Conservation (phyloP, 2,329 filamentous ascomycete genomes). For the Davidsoniella eucalypti region DNA sequence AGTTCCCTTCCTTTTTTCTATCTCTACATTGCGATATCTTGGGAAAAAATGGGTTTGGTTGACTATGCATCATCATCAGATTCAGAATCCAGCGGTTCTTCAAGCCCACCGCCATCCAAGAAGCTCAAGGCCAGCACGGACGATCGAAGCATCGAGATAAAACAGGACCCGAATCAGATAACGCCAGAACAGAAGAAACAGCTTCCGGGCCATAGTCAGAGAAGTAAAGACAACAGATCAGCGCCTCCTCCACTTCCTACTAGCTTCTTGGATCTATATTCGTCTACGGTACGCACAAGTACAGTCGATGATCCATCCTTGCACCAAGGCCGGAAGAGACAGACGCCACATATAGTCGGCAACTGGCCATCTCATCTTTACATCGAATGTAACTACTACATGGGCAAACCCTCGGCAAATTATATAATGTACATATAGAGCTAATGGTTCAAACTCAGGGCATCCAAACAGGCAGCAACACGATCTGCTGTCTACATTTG, state of each 20-base stretch:
- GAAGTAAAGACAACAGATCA: background rate
- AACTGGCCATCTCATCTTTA: constrained; percentile 92
- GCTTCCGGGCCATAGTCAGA: too few species aligned
- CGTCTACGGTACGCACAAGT: constrained; percentile 60
- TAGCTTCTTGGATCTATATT: constrained; percentile 81
- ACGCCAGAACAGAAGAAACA: background rate
- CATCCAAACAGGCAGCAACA: constrained; percentile 34
- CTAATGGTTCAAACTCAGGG: constrained; percentile 25
- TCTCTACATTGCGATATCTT: background rate
- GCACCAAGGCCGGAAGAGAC: constrained; percentile 70
- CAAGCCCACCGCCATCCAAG: constrained; percentile 6
- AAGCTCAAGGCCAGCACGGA: constrained; percentile 5
- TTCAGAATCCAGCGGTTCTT: constrained; percentile 3
- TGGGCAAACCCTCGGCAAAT: background rate
- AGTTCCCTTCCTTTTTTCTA: background rate
- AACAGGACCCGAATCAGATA: too few species aligned
- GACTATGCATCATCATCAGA: constrained; percentile 31
- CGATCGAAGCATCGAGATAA: too few species aligned
- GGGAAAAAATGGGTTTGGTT: constrained; percentile 36
- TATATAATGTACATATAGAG: too few species aligned
- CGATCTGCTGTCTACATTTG: constrained; percentile 27
- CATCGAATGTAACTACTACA: constrained; percentile 57
- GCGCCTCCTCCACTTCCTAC: constrained; percentile 50
- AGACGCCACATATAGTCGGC: constrained; percentile 68
- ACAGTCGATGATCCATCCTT: constrained; percentile 67